Conservation (phyloP, 2,329 filamentous ascomycete species). For the Ascochyta koolunga region DNA sequence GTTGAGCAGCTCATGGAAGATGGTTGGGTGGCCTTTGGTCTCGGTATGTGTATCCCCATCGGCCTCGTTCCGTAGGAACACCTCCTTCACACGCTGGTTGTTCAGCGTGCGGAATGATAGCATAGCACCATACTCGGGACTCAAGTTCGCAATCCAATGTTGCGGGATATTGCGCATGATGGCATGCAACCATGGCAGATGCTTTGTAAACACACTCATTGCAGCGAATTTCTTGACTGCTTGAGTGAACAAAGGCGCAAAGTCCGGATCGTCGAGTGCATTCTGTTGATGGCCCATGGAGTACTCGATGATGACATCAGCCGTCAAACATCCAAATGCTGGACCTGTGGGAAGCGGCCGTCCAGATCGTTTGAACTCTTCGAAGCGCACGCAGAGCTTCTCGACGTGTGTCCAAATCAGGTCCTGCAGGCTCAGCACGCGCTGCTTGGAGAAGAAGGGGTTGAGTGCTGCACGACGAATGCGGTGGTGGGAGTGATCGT, state of each 20-base stretch:
- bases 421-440: neutral
- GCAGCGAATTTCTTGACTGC: neutral
- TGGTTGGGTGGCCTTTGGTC: neutral
- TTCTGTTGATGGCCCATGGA: conserved; percentile 2
- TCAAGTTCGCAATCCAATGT: neutral
- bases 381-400: neutral
- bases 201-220: neutral
- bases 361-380: neutral
- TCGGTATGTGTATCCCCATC: neutral
- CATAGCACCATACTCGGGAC: neutral
- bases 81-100: neutral
- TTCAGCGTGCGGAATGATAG: neutral
- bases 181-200: neutral
- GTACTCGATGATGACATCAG: conserved; percentile 8
- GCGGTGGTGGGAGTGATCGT: neutral
- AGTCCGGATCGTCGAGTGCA: neutral
- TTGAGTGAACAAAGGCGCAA: conserved; percentile 1
- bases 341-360: neutral
- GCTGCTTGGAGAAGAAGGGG: conserved; percentile 13
- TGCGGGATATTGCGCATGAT: neutral
- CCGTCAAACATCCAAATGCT: conserved; percentile 1
- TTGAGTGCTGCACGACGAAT: conserved; percentile 1
- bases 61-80: neutral
- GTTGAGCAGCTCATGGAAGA: conserved; percentile 4
- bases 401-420: conserved; percentile 9